A percentile compares a stretch with the other conserved stretches of the same genome.
Evolutionary conservation across 2,329 filamentous ascomycete genomes (phyloP).

Genomic region (Trichoderma afroharzianum): DNA sequence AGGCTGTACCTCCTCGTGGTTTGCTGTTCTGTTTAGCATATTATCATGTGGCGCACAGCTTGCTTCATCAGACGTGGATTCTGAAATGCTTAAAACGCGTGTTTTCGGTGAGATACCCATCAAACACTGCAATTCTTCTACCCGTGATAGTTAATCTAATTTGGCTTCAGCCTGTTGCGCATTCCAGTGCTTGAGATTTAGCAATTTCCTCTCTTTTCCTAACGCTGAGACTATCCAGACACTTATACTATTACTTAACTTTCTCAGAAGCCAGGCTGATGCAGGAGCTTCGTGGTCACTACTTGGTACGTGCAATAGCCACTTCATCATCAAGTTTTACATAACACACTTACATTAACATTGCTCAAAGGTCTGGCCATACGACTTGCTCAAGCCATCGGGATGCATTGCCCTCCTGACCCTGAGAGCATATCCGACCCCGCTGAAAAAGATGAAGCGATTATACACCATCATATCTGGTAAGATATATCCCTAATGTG

Average conservation of each 20-base stretch:
- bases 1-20: background rate
- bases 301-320: background rate
- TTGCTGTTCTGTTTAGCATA: background rate
- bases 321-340: background rate
- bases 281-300: background rate
- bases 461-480: background rate
- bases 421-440: background rate
- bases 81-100: background rate
- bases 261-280: background rate
- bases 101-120: background rate
- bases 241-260: background rate
- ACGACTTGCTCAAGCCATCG: background rate
- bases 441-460: background rate
- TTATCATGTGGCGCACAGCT: background rate
- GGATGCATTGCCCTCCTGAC: background rate
- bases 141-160: background rate
- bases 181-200: background rate
- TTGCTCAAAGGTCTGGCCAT: background rate
- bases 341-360: background rate
- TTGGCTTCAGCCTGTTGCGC: background rate
- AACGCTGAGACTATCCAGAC: background rate
- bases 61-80: background rate
- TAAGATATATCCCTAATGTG: background rate
- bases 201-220: background rate
- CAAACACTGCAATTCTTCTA: background rate